Conservation (phyloP, 345 rosid genomes). For the Acer campestre region DNA sequence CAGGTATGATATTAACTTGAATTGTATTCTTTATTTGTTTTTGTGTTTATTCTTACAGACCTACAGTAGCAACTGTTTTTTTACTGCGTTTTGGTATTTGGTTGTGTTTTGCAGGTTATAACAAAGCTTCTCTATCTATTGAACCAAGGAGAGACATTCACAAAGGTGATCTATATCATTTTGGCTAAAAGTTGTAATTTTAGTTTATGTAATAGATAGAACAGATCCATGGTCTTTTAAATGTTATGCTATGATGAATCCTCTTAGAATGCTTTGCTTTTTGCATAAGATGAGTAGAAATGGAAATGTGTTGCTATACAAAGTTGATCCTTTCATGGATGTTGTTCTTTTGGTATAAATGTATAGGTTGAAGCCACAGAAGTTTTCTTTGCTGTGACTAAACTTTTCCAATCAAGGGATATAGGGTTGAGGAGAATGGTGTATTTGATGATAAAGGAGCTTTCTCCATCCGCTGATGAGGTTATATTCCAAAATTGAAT, state of each 20-base stretch:
- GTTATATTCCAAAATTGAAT: slow-evolving; percentile 36
- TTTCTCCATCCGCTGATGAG: slow-evolving; percentile 99
- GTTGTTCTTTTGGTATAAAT: slow-evolving; percentile 19
- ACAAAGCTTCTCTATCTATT: slow-evolving; percentile 91
- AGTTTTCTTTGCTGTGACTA: slow-evolving; percentile 94
- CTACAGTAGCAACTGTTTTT: not conserved
- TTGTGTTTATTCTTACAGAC: slow-evolving; percentile 1
- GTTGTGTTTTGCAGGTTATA: slow-evolving; percentile 64
- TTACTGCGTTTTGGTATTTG: slow-evolving; percentile 14
- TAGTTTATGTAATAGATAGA: slow-evolving; percentile 6
- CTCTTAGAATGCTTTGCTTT: not conserved
- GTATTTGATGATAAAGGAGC: slow-evolving; percentile 93
- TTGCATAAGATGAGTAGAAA: not conserved
- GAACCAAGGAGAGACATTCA: slow-evolving; percentile 94
- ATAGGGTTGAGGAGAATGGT: slow-evolving; percentile 97
- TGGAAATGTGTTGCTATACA: not conserved
- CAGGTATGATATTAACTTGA: slow-evolving; percentile 55
- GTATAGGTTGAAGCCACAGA: slow-evolving; percentile 86
- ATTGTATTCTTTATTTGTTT: slow-evolving; percentile 3
- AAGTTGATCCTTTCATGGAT: not conserved
- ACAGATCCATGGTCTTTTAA: not conserved
- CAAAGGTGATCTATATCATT: slow-evolving; percentile 56
- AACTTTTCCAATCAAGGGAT: slow-evolving; percentile 95
- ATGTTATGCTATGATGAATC: not conserved
- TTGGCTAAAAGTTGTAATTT: slow-evolving; percentile 3